Conservation (phyloP, 768 basidiomycete species). For the Leucocoprinus leucothites region DNA sequence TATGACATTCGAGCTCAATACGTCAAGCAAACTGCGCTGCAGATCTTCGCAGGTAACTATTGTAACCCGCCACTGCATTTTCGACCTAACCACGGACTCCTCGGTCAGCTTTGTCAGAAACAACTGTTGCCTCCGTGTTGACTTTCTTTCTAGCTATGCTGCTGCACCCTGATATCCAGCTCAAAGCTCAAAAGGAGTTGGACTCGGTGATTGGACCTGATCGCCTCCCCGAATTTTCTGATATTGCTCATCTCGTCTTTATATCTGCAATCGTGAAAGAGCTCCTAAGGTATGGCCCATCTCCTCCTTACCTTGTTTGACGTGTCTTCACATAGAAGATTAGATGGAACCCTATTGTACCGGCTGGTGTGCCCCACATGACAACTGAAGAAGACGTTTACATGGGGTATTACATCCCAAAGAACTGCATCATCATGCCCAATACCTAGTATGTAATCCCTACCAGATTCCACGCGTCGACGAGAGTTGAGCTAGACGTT, state of each 20-base stretch:
- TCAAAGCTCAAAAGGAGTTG: slow-evolving; percentile 13
- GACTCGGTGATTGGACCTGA: slow-evolving; percentile 14
- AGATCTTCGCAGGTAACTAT: slow-evolving; percentile 5
- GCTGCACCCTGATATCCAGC: slow-evolving; percentile 11
- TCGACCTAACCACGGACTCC: too few species aligned
- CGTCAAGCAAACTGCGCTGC: slow-evolving; percentile 2
- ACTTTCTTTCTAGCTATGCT: slow-evolving; percentile 12
- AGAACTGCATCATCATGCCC: slow-evolving; percentile 26
- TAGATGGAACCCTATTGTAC: background rate
- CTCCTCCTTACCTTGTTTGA: too few species aligned
- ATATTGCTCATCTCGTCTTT: slow-evolving; percentile 5
- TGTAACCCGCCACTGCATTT: background rate
- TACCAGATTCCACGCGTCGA: too few species aligned
- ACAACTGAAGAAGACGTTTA: slow-evolving; percentile 34
- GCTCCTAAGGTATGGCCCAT: too few species aligned
- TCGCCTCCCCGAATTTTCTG: slow-evolving; percentile 9
- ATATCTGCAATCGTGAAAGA: slow-evolving; percentile 14
- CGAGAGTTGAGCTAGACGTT: too few species aligned
- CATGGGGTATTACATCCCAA: slow-evolving; percentile 36
- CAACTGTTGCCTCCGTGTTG: background rate
- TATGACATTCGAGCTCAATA: background rate
- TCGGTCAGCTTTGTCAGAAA: background rate
- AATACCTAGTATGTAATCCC: slow-evolving; percentile 23
- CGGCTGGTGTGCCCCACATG: slow-evolving; percentile 19
- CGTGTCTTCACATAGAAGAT: background rate